A percentile compares a stretch with the other conserved stretches of the same genome.
These are phyloP conservation scores for Saturnispora halmiae DNA, from an alignment of 805 yeast genomes.

Conservation along the genomic window DNA sequence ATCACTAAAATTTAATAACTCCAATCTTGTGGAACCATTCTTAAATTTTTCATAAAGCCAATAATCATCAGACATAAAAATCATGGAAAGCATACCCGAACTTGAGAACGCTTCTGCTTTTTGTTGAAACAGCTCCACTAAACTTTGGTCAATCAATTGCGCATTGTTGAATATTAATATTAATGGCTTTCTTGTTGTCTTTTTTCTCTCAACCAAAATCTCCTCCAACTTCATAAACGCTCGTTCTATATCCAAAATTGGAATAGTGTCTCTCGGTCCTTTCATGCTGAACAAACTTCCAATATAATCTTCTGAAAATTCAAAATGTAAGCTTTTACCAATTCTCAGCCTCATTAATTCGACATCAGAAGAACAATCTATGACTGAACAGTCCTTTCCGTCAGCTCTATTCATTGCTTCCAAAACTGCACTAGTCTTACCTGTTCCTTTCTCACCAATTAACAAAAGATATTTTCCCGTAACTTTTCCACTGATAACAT, in stretches of 20 bases:
- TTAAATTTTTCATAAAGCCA: slow-evolving; percentile 78
- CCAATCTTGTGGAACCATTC: slow-evolving; percentile 62
- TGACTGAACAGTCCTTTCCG: slow-evolving; percentile 55
- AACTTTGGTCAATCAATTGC: slow-evolving; percentile 64
- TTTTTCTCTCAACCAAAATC: slow-evolving; percentile 48
- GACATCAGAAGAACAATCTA: slow-evolving; percentile 82
- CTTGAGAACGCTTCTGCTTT: slow-evolving; percentile 75
- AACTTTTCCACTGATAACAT: slow-evolving; percentile 53
- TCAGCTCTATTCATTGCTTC: slow-evolving; percentile 58
- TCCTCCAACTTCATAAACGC: slow-evolving; percentile 71
- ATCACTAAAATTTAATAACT: slow-evolving; percentile 60
- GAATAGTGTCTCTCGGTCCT: slow-evolving; percentile 82
- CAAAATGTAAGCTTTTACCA: slow-evolving; percentile 67
- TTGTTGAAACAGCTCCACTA: slow-evolving; percentile 70
- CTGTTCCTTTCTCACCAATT: slow-evolving; percentile 83
- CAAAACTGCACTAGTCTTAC: slow-evolving; percentile 66
- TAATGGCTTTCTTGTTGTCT: slow-evolving; percentile 43
- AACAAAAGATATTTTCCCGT: slow-evolving; percentile 62
- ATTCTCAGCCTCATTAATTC: slow-evolving; percentile 70
- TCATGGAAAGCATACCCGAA: slow-evolving; percentile 53
- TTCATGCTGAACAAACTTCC: slow-evolving; percentile 72
- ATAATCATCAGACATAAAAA: slow-evolving; percentile 76
- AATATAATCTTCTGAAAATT: slow-evolving; percentile 71
- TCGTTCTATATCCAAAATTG: slow-evolving; percentile 70
- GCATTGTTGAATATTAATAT: slow-evolving; percentile 64